A percentile compares a stretch with the other conserved stretches of the same genome.
phyloP scores from a whole-genome alignment of 2,329 filamentous ascomycete species.

The Penicillium sp. region DNA sequence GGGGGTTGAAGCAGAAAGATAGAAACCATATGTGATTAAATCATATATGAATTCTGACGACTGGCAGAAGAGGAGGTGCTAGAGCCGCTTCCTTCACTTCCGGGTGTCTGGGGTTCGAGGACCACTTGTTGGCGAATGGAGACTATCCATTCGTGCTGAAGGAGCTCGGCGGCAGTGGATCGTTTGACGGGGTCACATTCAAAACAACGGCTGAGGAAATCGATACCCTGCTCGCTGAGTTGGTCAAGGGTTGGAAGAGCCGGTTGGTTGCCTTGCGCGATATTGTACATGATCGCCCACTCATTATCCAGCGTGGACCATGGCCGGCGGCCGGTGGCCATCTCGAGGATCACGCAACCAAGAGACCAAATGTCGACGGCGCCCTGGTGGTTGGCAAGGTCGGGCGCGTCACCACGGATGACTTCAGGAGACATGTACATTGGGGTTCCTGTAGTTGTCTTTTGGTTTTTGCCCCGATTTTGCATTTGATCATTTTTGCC shows the following conservation, averaged over 20 bases:
- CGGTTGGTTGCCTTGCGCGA: conserved; percentile 93
- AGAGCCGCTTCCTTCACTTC: conserved; percentile 40
- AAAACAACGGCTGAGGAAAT: conserved; percentile 88
- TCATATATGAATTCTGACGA: conserved; percentile 32
- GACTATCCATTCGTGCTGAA: conserved; percentile 89
- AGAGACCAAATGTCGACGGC: conserved; percentile 96
- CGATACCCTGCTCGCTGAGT: conserved; percentile 79
- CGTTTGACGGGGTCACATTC: conserved; percentile 78
- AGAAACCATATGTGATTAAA: conserved; percentile 25
- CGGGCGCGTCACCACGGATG: conserved; percentile 83
- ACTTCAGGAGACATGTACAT: conserved; percentile 99
- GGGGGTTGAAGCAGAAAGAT: conserved; percentile 1
- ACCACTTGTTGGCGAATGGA: conserved; percentile 54
- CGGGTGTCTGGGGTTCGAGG: conserved; percentile 46
- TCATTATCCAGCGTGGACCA: conserved; percentile 98
- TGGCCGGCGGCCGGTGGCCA: conserved; percentile 91
- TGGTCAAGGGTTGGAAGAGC: conserved; percentile 82
- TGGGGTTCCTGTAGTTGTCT: conserved; percentile 94
- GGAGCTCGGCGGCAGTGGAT: conserved; percentile 80
- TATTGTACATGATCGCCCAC: conserved; percentile 99
- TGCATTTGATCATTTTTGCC: conserved; percentile 36
- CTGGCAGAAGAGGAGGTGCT: conserved; percentile 33
- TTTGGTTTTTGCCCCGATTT: conserved; percentile 63
- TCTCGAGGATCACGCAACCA: conserved; percentile 94
- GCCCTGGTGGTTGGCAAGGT: conserved; percentile 74